Percentiles rank a stretch among this genome's conserved stretches.
Conservation (phyloP, 208 protist species). For the Acanthamoeba healyi region DNA sequence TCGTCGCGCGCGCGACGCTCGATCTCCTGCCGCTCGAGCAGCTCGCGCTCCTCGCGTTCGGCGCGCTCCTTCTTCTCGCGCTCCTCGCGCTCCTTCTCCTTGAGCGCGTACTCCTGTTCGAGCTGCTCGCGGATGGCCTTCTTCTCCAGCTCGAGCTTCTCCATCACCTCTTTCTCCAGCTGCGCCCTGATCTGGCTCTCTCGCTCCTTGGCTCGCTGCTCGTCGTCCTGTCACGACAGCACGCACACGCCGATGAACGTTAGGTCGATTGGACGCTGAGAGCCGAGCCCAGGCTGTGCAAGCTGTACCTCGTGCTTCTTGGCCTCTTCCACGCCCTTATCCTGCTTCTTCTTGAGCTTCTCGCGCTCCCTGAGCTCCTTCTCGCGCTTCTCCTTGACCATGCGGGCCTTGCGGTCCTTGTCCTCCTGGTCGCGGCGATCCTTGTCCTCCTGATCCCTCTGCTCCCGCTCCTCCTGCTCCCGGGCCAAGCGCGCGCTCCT, state of each 20-base stretch:
- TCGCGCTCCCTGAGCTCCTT: neutral
- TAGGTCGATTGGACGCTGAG: no score
- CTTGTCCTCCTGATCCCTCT: constrained; percentile 13
- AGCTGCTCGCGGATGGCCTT: constrained; percentile 32
- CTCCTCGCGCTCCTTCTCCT: constrained; percentile 14
- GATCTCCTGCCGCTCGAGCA: neutral
- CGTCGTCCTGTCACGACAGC: neutral
- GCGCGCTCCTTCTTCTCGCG: constrained; percentile 2
- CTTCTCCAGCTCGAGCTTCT: constrained; percentile 59
- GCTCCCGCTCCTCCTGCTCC: constrained; percentile 17
- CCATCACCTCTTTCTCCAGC: constrained; percentile 37
- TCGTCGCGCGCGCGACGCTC: constrained; percentile 18
- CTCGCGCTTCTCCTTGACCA: constrained; percentile 23
- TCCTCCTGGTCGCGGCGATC: constrained; percentile 17
- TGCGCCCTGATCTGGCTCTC: constrained; percentile 2
- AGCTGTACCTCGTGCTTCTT: constrained; percentile 1
- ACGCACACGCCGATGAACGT: neutral
- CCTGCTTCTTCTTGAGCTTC: constrained; percentile 55
- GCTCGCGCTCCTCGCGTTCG: constrained; percentile 7
- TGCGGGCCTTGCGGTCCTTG: neutral
- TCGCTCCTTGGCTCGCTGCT: neutral
- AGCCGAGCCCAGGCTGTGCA: no score
- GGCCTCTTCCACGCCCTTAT: neutral
- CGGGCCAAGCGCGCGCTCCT: neutral
- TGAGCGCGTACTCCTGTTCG: constrained; percentile 20